Evolutionary conservation across 768 basidiomycete species (phyloP).

Genomic region (Lentinula detonsa): DNA sequence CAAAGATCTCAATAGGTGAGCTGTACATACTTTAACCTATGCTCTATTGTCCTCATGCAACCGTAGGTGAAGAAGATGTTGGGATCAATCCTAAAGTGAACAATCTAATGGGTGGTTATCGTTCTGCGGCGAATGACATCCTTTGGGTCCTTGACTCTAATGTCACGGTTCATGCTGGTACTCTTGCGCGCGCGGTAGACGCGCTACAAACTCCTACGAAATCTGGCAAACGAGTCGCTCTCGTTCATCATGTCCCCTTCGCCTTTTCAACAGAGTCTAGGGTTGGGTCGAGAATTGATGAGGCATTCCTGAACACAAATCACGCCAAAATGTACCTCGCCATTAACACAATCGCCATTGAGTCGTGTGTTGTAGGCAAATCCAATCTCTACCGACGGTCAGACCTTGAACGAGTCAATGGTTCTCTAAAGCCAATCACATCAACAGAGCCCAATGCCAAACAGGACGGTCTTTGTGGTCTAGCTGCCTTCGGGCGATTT

Average conservation of each 20-base stretch:
- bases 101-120: constrained; percentile 85
- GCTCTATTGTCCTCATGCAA: not conserved
- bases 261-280: constrained; percentile 64
- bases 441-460: constrained; percentile 16
- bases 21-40: not conserved
- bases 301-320: constrained; percentile 93
- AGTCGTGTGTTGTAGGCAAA: constrained; percentile 97
- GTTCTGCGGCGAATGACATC: constrained; percentile 77
- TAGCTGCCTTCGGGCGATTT: constrained; percentile 80
- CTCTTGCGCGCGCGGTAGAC: constrained; percentile 82
- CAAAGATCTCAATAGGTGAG: constrained; percentile 73
- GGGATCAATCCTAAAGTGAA: constrained; percentile 98
- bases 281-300: constrained; percentile 82
- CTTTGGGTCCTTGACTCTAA: constrained; percentile 99
- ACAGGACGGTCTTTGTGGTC: constrained; percentile 39
- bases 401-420: constrained; percentile 74
- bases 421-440: constrained; percentile 46
- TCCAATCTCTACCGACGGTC: constrained; percentile 91
- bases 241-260: constrained; percentile 96
- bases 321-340: constrained; percentile 98
- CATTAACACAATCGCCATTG: constrained; percentile 82
- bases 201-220: constrained; percentile 44
- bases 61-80: constrained; percentile 69
- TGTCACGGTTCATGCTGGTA: constrained; percentile 68
- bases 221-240: constrained; percentile 53